phyloP scores from a whole-genome alignment of 805 yeast genomes.

The Metschnikowia santaceciliae region DNA sequence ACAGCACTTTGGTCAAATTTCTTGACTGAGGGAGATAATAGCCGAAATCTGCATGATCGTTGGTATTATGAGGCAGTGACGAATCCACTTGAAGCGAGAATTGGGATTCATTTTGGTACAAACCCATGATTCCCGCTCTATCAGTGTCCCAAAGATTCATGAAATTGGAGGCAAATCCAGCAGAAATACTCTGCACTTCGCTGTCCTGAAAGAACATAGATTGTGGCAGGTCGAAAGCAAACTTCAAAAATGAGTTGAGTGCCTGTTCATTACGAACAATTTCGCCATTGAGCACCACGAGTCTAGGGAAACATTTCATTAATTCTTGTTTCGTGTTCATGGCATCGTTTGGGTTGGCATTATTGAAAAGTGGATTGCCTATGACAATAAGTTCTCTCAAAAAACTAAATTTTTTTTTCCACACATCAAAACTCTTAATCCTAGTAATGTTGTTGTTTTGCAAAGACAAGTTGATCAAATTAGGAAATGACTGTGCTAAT shows the following conservation, averaged over 20 bases:
- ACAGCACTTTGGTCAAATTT: conserved; percentile 63
- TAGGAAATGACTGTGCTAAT: conserved; percentile 71
- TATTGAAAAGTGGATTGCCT: conserved; percentile 69
- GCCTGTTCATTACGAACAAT: conserved; percentile 70
- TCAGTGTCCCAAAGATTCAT: conserved; percentile 79
- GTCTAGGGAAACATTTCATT: conserved; percentile 70
- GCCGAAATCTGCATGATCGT: conserved; percentile 45
- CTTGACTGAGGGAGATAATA: conserved; percentile 71
- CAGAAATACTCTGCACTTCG: conserved; percentile 64
- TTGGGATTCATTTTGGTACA: conserved; percentile 80
- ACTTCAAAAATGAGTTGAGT: conserved; percentile 45
- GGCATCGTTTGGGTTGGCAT: conserved; percentile 24
- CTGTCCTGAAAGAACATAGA: conserved; percentile 78
- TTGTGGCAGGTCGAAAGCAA: conserved; percentile 54
- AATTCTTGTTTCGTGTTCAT: conserved; percentile 56
- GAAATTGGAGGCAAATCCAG: conserved; percentile 74
- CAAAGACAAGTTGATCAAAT: conserved; percentile 71
- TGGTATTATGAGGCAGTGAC: conserved; percentile 50
- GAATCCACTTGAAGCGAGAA: conserved; percentile 80
- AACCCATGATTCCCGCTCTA: conserved; percentile 60
- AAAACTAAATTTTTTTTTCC: conserved; percentile 70
- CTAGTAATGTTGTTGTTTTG: conserved; percentile 67
- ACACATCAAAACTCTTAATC: conserved; percentile 59
- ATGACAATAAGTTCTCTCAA: conserved; percentile 73
- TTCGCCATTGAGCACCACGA: conserved; percentile 74